phyloP scores from a whole-genome alignment of 495 filamentous ascomycete genomes.

The Lindgomyces ingoldianus region DNA sequence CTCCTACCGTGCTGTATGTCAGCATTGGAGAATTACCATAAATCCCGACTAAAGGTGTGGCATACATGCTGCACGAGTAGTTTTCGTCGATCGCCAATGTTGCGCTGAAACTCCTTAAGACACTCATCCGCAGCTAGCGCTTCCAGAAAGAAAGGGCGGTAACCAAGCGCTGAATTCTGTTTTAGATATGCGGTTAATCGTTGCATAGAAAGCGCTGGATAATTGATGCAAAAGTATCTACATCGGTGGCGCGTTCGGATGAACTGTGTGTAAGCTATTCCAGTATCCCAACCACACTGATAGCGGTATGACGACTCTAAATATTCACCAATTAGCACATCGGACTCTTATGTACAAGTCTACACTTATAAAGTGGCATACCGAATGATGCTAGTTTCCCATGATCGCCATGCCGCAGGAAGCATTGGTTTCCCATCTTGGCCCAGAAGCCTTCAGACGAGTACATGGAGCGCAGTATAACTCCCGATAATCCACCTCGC shows the following conservation, averaged over 20 bases:
- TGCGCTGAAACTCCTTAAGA: background rate
- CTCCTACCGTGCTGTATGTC: background rate
- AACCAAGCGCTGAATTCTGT: background rate
- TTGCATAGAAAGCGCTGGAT: background rate
- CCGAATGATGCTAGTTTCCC: slow-evolving; percentile 11
- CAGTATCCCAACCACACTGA: slow-evolving; percentile 13
- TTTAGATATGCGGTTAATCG: background rate
- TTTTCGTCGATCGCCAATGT: background rate
- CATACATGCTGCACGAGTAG: slow-evolving; percentile 7
- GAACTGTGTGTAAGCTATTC: slow-evolving; percentile 12
- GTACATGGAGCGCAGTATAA: slow-evolving; percentile 8
- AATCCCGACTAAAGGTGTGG: background rate
- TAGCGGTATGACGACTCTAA: slow-evolving; percentile 11
- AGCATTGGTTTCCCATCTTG: slow-evolving; percentile 16
- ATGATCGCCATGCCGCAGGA: background rate
- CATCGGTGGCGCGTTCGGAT: slow-evolving; percentile 2
- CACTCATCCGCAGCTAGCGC: background rate
- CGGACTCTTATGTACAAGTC: too few relatives aligned
- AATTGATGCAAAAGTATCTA: slow-evolving; percentile 30
- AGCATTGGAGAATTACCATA: background rate
- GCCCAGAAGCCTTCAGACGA: background rate
- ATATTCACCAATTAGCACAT: background rate
- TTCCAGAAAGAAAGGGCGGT: background rate
- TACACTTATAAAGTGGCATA: too few relatives aligned
- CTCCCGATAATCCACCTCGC: slow-evolving; percentile 4